These are phyloP conservation scores for Tilletia caries DNA, from an alignment of 1,284 basidiomycete species.

Conservation along the genomic window DNA sequence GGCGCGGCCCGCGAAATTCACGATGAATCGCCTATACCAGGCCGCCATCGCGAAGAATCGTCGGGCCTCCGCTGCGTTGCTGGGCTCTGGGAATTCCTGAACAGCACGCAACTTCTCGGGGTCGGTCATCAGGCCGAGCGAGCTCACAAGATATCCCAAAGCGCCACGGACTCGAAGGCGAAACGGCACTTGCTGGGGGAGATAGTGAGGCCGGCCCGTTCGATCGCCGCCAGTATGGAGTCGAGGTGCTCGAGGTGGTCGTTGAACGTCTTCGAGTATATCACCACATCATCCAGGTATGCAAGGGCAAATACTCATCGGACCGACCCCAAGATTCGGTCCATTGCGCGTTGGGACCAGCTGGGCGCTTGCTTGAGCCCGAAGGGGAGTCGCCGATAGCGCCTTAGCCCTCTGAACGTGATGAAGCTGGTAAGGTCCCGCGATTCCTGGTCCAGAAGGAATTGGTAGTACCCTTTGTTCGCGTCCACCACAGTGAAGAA, in stretches of 20 bases:
- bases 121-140: background rate
- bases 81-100: background rate
- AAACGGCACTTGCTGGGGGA: background rate
- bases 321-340: conserved; percentile 54
- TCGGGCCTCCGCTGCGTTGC: background rate
- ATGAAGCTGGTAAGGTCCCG: conserved; percentile 56
- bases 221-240: background rate
- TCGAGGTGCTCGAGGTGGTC: background rate
- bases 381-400: conserved; percentile 58
- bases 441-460: conserved; percentile 50
- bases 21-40: background rate
- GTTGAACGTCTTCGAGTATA: conserved; percentile 21
- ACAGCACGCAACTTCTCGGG: background rate
- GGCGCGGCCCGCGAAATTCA: background rate
- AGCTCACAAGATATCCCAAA: background rate
- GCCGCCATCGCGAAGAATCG: background rate
- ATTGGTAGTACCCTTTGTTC: conserved; percentile 56
- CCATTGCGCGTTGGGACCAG: conserved; percentile 57
- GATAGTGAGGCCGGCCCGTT: background rate
- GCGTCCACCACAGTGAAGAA: conserved; percentile 55
- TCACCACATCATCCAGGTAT: conserved; percentile 59
- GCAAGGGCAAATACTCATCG: conserved; percentile 58
- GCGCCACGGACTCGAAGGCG: background rate
- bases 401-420: conserved; percentile 55
- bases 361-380: conserved; percentile 56